Evolutionary conservation across 352 stramenopile genomes (phyloP), one percentile per base, ranked within the genome.

Genomic region (Phytophthora pluvialis): DNA sequence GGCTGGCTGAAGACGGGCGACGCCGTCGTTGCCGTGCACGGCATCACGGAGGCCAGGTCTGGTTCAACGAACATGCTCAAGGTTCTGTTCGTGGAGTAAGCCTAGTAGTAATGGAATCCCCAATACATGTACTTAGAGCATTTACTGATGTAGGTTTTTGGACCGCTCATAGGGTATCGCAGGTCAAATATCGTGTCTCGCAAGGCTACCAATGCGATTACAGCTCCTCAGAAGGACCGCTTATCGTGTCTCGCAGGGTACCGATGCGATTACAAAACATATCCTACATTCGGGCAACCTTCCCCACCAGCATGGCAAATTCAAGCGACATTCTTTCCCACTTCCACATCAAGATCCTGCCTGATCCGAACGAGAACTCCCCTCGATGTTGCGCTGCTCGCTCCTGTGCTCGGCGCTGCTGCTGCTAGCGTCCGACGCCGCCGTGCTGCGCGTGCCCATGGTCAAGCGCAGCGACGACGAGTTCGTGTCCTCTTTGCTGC

Each of bases 21-120:
- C 71, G 78, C 82, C 8, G 86, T 97, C n/a, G 90, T 97, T 3
- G 88, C 84, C 16, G 89, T 97, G 43, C 88, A 97, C 77, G 90
- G 90, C 39, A 92, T 93, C 75, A 70, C 88, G 67, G 90, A 97
- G 64, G 89, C 88, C 12, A 83, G 73, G 60, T 76, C 89, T 26
- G 90, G 90, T 44, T 93, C 86, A 52, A 97, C 89, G 69, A 97
- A 97, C 78, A 90, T 94, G 84, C 78, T 97, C 55, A 94, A 93
- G 76, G 88, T 97, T 51, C 80, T 93, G 44, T 85, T 83, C 65
- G 82, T 90, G 25, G 81, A 90, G 42, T 93, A 90, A 66, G 21
- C 29, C 46, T 60, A n/a, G 50, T 45, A 47, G 26, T 53, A 57
- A n/a, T n/a, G n/a, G n/a, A n/a, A n/a, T n/a, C n/a, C n/a, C n/a